phyloP scores from a whole-genome alignment of 129 eudicot species.

The Lactuca sativa region DNA sequence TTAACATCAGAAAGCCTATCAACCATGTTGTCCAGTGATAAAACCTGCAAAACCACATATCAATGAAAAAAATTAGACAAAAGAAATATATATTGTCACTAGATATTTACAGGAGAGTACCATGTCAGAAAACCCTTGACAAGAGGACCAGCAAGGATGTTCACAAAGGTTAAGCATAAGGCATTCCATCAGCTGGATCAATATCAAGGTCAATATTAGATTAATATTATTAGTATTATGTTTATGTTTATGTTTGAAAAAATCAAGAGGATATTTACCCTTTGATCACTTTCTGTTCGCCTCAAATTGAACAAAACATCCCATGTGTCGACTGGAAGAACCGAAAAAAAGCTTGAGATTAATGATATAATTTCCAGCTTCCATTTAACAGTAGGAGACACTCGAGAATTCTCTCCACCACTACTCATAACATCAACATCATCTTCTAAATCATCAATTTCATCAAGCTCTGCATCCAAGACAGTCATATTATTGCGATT shows the following conservation, averaged over 20 bases:
- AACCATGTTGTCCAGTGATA: conserved; percentile 44
- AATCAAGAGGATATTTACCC: conserved; percentile 36
- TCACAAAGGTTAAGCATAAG: conserved; percentile 65
- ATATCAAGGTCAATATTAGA: conserved; percentile 7
- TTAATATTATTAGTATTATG: background rate
- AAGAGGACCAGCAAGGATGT: conserved; percentile 85
- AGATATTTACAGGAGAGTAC: conserved; percentile 40
- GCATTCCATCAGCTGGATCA: conserved; percentile 50
- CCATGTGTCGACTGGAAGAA: conserved; percentile 79
- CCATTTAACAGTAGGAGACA: conserved; percentile 40
- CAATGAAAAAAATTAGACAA: background rate
- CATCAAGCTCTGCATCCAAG: conserved; percentile 83
- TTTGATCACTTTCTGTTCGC: conserved; percentile 62
- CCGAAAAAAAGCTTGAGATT: conserved; percentile 63
- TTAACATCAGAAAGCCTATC: conserved; percentile 51
- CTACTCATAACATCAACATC: conserved; percentile 38
- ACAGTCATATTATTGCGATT: conserved; percentile 40
- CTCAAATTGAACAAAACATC: conserved; percentile 60
- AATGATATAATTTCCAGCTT: conserved; percentile 57
- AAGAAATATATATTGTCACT: background rate
- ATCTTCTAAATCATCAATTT: conserved; percentile 52
- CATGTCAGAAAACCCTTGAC: conserved; percentile 55
- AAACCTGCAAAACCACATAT: conserved; percentile 51
- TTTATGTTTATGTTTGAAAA: background rate
- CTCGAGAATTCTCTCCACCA: conserved; percentile 43